Percentiles rank a stretch among this genome's conserved stretches.
phyloP scores from a whole-genome alignment of 2,329 filamentous ascomycete genomes.

The Penicillium thymicola region DNA sequence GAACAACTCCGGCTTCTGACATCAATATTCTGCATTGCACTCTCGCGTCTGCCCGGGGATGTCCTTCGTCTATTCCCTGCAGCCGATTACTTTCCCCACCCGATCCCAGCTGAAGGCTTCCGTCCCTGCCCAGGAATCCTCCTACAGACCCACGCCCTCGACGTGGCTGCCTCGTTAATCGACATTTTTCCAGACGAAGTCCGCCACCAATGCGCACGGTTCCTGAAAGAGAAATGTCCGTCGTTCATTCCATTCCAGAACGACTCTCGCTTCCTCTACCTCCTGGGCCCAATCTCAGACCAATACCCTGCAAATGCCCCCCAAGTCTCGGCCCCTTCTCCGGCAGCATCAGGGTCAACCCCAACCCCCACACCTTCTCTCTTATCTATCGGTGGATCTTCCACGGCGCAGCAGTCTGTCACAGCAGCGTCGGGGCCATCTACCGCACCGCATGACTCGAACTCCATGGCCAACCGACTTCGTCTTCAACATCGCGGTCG shows the following conservation, averaged over 20 bases:
- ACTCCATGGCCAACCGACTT: conserved; percentile 31
- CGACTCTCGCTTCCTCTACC: conserved; percentile 40
- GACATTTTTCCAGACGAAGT: conserved; percentile 46
- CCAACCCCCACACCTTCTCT: conserved; percentile 27
- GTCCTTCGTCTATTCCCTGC: conserved; percentile 30
- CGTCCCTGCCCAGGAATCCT: conserved; percentile 32
- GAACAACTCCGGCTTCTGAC: conserved; percentile 39
- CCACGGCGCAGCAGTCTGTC: conserved; percentile 15
- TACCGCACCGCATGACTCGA: conserved; percentile 18
- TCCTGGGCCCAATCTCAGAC: conserved; percentile 41
- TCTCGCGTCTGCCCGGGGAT: conserved; percentile 37
- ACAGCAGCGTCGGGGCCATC: conserved; percentile 9
- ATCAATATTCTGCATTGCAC: conserved; percentile 40
- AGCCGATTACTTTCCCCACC: conserved; percentile 31
- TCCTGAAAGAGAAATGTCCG: conserved; percentile 43
- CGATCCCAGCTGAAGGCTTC: conserved; percentile 20
- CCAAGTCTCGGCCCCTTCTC: conserved; percentile 31
- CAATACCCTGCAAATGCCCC: conserved; percentile 14
- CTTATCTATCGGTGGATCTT: conserved; percentile 15
- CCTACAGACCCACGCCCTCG: conserved; percentile 42
- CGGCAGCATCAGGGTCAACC: conserved; percentile 31
- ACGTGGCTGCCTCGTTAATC: conserved; percentile 45
- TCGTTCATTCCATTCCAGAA: conserved; percentile 38
- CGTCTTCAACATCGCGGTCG: conserved; percentile 39
- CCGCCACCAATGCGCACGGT: conserved; percentile 41